Evolutionary conservation across 2,329 filamentous ascomycete species (phyloP).

Genomic region (Colletotrichum sp.): DNA sequence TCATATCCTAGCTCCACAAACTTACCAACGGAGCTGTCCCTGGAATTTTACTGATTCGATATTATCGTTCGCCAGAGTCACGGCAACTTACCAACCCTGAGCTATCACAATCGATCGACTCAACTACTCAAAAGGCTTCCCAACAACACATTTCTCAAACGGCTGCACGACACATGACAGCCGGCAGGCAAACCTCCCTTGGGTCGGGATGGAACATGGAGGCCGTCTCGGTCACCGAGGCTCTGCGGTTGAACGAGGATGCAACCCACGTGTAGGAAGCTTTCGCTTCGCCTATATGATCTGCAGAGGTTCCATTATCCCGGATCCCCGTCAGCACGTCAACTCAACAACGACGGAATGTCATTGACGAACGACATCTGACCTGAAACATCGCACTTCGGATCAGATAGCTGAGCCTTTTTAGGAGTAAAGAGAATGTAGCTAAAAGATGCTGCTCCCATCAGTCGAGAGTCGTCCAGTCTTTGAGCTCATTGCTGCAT

Average conservation of each 20-base stretch:
- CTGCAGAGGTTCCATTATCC: not conserved
- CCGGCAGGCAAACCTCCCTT: not conserved
- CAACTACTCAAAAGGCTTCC: not conserved
- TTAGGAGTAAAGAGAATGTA: too few species aligned
- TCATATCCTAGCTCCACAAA: accelerated
- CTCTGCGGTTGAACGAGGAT: not conserved
- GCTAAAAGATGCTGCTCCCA: not conserved
- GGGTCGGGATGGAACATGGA: not conserved
- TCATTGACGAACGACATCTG: not conserved
- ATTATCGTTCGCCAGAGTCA: not conserved
- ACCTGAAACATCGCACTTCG: not conserved
- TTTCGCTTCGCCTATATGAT: not conserved
- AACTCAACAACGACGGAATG: not conserved
- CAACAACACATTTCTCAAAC: not conserved
- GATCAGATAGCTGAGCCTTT: not conserved
- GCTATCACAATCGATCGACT: not conserved
- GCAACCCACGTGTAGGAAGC: not conserved
- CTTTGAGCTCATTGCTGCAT: not conserved
- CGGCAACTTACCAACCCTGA: not conserved
- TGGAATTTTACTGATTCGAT: accelerated
- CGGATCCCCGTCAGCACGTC: not conserved
- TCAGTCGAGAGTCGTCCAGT: not conserved
- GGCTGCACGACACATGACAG: not conserved
- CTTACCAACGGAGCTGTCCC: not conserved
- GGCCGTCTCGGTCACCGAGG: not conserved